Evolutionary conservation across 805 yeast species (phyloP), one percentile per base, ranked within the genome.

Genomic region (Cyberlindnera xishuangbannaensis): DNA sequence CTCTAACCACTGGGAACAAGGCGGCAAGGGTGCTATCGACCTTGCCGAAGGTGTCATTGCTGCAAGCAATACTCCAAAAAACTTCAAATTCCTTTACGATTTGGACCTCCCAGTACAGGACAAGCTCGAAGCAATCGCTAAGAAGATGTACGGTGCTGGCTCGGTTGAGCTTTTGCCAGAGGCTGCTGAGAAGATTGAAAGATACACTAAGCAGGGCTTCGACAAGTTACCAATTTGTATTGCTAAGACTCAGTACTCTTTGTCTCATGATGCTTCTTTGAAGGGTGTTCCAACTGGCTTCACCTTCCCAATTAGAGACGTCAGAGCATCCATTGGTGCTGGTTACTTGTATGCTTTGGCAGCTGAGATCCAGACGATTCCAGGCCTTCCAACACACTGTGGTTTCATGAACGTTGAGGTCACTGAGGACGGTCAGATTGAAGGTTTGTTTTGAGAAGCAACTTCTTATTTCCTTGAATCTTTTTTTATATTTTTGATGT

Each of bases 381-480:
- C 94, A 18, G 92, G 94, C 40, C 69, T 83, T 56, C 84, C 92
- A 37, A 83, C 94, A 5, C 83, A 81, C 55, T 77, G 84, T 56
- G 92, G 94, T 26, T 83, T 77, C 62, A 83, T 83, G 90, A 81
- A 83, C 49, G 86, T 83, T 32, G 92, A 83, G 60, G 86, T 83
- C 33, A 72, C 76, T 51, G 85, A 78, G 26, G 73, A 81, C 43
- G 90, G 88, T 37, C 84, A 83, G 52, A 83, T 83, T 46, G 88
- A 82, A 49, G 92, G 92, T 30, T 71, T 83, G 62, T 82, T 82
- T 54, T 82, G 10, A 27, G 23, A 9, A 20, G n/a, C n/a, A n/a
- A n/a, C n/a, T n/a, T n/a, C n/a, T n/a, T n/a, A n/a, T n/a, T n/a
- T n/a, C n/a, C n/a, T n/a, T n/a, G n/a, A n/a, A n/a, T n/a, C n/a